A percentile compares a stretch with the other conserved stretches of the same genome.
These are phyloP conservation scores for Citrus sp. DNA, from an alignment of 345 rosid species.

Conservation along the genomic window DNA sequence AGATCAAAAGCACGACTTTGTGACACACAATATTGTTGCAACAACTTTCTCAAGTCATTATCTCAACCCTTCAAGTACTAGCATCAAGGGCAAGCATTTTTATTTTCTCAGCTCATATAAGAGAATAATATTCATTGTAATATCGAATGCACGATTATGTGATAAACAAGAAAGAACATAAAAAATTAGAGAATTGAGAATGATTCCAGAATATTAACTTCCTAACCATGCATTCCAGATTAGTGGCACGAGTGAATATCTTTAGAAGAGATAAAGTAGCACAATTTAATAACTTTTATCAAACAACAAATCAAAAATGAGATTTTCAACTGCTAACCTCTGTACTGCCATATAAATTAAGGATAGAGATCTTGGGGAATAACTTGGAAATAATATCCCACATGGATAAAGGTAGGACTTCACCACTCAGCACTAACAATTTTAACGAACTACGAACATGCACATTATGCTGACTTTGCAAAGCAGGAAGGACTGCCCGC, in stretches of 20 bases:
- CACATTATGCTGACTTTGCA: slow-evolving; percentile 40
- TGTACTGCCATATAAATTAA: slow-evolving; percentile 93
- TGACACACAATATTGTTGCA: neutral
- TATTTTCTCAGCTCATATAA: neutral
- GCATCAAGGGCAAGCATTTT: neutral
- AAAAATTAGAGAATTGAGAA: neutral
- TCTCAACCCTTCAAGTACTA: neutral
- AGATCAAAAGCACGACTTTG: neutral
- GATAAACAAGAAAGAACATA: neutral
- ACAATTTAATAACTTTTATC: neutral
- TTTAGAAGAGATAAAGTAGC: neutral
- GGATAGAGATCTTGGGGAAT: slow-evolving; percentile 63
- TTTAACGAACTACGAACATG: slow-evolving; percentile 52
- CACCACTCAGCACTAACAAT: slow-evolving; percentile 84
- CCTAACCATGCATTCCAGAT: neutral
- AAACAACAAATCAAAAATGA: neutral
- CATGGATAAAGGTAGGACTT: slow-evolving; percentile 68
- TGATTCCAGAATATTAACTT: neutral
- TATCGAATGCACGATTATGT: neutral
- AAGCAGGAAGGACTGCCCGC: slow-evolving; percentile 63
- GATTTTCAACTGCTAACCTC: slow-evolving; percentile 56
- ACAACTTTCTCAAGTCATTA: neutral
- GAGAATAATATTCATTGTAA: neutral
- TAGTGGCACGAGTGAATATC: neutral
- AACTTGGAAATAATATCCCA: slow-evolving; percentile 65